Conservation (phyloP, 2,329 filamentous ascomycete species). For the Lasiodiplodia gonubiensis region DNA sequence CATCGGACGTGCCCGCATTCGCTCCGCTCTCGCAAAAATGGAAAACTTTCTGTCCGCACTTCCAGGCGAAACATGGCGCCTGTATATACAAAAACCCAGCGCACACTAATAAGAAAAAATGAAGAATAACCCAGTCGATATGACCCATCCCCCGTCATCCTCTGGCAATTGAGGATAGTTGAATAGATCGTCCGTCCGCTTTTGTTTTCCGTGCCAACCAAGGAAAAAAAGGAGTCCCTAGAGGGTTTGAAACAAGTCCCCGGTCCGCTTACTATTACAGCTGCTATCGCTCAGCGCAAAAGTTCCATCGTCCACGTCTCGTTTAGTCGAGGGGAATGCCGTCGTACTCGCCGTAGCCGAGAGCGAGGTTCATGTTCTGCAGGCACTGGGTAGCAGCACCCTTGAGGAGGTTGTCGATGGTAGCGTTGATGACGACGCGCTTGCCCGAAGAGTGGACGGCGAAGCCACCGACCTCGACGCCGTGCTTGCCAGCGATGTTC, state of each 20-base stretch:
- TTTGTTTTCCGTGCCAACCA: slow-evolving; percentile 18
- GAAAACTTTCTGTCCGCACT: not conserved
- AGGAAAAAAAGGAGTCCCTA: not conserved
- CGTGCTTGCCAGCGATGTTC: slow-evolving; percentile 81
- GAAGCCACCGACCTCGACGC: slow-evolving; percentile 92
- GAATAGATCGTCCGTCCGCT: not conserved
- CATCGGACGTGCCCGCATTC: not conserved
- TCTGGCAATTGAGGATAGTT: not conserved
- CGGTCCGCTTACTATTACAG: slow-evolving; percentile 5
- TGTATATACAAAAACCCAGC: not conserved
- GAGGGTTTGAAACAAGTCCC: not conserved
- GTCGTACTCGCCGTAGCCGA: slow-evolving; percentile 87
- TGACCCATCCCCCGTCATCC: not conserved
- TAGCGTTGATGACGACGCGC: slow-evolving; percentile 91
- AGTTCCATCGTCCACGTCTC: not conserved
- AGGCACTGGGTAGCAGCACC: slow-evolving; percentile 91
- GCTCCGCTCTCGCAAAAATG: not conserved
- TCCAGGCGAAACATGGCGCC: not conserved
- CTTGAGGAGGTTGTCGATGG: slow-evolving; percentile 93
- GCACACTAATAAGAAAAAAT: not conserved
- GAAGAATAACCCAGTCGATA: not conserved
- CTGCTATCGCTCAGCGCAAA: not conserved
- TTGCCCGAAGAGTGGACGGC: slow-evolving; percentile 89
- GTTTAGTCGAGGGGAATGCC: slow-evolving; percentile 66
- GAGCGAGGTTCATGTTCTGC: slow-evolving; percentile 94